These are phyloP conservation scores for Naganishia vaughanmartiniae DNA, from an alignment of 768 basidiomycete genomes.

Conservation along the genomic window DNA sequence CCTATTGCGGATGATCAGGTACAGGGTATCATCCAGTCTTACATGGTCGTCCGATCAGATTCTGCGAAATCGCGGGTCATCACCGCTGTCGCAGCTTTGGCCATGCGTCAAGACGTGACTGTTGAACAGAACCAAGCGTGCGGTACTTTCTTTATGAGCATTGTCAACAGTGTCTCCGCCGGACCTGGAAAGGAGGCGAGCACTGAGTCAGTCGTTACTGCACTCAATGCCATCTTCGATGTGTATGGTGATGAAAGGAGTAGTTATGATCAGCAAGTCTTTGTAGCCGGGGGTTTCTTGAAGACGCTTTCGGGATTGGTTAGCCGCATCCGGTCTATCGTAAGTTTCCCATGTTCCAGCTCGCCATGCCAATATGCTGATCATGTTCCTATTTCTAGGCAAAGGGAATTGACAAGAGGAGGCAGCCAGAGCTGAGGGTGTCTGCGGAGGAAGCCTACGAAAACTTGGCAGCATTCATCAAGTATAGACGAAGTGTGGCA, in stretches of 20 bases:
- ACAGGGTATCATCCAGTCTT: slow-evolving; percentile 62
- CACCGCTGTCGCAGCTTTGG: slow-evolving; percentile 80
- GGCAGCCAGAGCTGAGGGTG: slow-evolving; percentile 48
- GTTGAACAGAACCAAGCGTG: slow-evolving; percentile 66
- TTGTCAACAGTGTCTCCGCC: slow-evolving; percentile 29
- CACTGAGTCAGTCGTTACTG: slow-evolving; percentile 63
- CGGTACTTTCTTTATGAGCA: slow-evolving; percentile 44
- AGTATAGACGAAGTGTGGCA: slow-evolving; percentile 50
- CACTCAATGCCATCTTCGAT: slow-evolving; percentile 78
- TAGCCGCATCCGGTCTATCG: slow-evolving; percentile 47
- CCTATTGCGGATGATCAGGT: slow-evolving; percentile 63
- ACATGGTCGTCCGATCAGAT: slow-evolving; percentile 60
- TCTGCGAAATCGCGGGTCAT: slow-evolving; percentile 71
- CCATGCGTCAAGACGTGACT: slow-evolving; percentile 62
- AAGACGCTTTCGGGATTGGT: slow-evolving; percentile 42
- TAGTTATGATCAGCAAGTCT: slow-evolving; percentile 64
- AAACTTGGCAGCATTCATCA: slow-evolving; percentile 54
- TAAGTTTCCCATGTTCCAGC: slow-evolving; percentile 37
- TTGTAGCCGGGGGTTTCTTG: slow-evolving; percentile 46
- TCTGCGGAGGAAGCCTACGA: slow-evolving; percentile 54
- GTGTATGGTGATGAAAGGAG: slow-evolving; percentile 84
- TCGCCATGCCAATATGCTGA: not conserved
- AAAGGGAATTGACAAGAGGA: slow-evolving; percentile 53
- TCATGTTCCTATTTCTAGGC: slow-evolving; percentile 36
- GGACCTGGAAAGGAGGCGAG: slow-evolving; percentile 53